These are phyloP conservation scores for Gentiana macrophylla DNA, from an alignment of 257 asterid species.

Conservation along the genomic window DNA sequence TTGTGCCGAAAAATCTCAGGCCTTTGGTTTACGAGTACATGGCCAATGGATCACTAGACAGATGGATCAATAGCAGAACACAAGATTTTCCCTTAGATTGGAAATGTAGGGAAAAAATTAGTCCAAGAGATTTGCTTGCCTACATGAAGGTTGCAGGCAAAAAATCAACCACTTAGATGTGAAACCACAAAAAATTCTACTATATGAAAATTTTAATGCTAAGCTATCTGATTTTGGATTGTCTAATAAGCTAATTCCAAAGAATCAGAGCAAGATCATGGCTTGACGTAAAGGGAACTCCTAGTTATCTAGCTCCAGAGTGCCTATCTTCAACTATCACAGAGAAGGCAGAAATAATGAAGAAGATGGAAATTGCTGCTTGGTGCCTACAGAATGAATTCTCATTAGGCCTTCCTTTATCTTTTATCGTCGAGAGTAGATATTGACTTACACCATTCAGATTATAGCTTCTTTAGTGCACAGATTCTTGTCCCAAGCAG, in stretches of 20 bases:
- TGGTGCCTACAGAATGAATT: too few species aligned
- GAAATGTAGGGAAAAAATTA: constrained; percentile 16
- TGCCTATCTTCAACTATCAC: constrained; percentile 26
- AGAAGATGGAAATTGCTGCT: too few species aligned
- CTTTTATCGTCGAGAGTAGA: too few species aligned
- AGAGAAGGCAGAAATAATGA: constrained; percentile 10
- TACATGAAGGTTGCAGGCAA: constrained; percentile 24
- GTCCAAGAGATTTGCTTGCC: constrained; percentile 22
- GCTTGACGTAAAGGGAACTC: constrained; percentile 75
- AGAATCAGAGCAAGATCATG: constrained; percentile 75
- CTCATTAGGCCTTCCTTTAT: too few species aligned
- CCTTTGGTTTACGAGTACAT: constrained; percentile 24
- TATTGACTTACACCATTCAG: too few species aligned
- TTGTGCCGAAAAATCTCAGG: constrained; percentile 26
- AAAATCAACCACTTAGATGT: constrained; percentile 21
- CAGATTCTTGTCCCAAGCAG: too few species aligned
- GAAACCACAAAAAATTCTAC: constrained; percentile 20
- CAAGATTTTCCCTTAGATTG: constrained; percentile 11
- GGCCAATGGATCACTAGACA: constrained; percentile 24
- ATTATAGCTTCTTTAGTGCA: too few species aligned
- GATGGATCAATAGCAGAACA: constrained; percentile 13
- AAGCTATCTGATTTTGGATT: constrained; percentile 83
- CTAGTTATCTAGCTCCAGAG: constrained; percentile 93
- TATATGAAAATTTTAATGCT: constrained; percentile 30
- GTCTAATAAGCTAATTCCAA: constrained; percentile 69